These are phyloP conservation scores for Diutina rugosa DNA, from an alignment of 1,139 yeast species.

Conservation along the genomic window DNA sequence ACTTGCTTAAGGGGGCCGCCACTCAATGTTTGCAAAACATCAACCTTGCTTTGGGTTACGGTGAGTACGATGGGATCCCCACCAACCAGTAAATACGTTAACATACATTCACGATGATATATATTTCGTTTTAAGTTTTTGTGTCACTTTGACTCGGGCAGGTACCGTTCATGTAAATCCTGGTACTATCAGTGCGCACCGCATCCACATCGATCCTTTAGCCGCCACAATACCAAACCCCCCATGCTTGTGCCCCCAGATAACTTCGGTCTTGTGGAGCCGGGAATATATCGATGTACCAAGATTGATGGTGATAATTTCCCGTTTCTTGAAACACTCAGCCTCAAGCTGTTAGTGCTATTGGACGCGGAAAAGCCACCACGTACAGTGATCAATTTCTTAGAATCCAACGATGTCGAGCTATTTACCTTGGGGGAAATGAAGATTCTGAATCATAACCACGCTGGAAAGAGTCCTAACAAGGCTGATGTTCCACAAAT, in stretches of 20 bases:
- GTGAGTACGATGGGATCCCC: conserved; percentile 93
- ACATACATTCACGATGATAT: background rate
- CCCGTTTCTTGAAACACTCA: conserved; percentile 54
- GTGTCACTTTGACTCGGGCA: background rate
- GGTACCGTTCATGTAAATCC: too few relatives aligned
- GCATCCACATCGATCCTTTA: background rate
- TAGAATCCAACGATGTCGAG: conserved; percentile 29
- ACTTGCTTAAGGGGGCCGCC: conserved; percentile 94
- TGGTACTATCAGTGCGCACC: background rate
- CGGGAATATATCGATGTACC: conserved; percentile 52
- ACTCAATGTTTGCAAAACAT: conserved; percentile 96
- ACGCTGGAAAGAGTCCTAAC: conserved; percentile 16
- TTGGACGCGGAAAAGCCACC: conserved; percentile 68
- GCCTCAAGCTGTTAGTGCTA: conserved; percentile 42
- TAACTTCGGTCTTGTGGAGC: conserved; percentile 66
- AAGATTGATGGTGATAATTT: conserved; percentile 42
- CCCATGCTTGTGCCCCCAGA: conserved; percentile 70
- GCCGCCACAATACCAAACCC: background rate
- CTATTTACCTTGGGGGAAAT: conserved; percentile 30
- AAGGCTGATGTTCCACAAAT: conserved; percentile 8
- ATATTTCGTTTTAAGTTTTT: too few relatives aligned
- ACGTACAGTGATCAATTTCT: conserved; percentile 32
- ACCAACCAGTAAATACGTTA: background rate
- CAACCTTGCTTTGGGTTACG: conserved; percentile 79
- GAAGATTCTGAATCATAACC: conserved; percentile 30